Evolutionary conservation across 2,329 filamentous ascomycete genomes (phyloP).

Genomic region (Lasiodiplodia citricola): DNA sequence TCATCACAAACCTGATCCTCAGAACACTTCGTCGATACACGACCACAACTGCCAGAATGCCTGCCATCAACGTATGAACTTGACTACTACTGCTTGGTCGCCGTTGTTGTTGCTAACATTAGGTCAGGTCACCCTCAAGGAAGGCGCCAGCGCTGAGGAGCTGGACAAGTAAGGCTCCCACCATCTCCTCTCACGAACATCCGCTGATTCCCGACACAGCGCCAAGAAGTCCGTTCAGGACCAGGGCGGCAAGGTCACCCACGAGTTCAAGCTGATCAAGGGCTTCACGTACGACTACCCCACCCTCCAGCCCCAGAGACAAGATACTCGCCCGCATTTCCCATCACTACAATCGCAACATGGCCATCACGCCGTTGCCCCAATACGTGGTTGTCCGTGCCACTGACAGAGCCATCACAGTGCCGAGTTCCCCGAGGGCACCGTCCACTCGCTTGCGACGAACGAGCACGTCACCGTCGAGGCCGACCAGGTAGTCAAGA

Average conservation of each 20-base stretch:
- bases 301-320: not conserved
- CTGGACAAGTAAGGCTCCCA: slow-evolving; percentile 65
- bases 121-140: slow-evolving; percentile 77
- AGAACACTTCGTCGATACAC: slow-evolving; percentile 13
- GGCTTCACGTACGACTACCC: slow-evolving; percentile 78
- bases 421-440: slow-evolving; percentile 72
- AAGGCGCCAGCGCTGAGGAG: slow-evolving; percentile 68
- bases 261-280: slow-evolving; percentile 88
- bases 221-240: slow-evolving; percentile 76
- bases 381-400: not conserved
- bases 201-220: slow-evolving; percentile 49
- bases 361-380: not conserved
- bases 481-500: slow-evolving; percentile 71
- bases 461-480: slow-evolving; percentile 82
- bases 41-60: slow-evolving; percentile 36
- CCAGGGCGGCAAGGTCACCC: slow-evolving; percentile 79
- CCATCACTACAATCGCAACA: not conserved
- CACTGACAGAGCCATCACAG: slow-evolving; percentile 51
- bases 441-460: slow-evolving; percentile 67
- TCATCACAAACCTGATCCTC: slow-evolving; percentile 17
- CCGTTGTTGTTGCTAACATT: slow-evolving; percentile 27
- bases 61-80: slow-evolving; percentile 42
- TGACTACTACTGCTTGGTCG: not conserved
- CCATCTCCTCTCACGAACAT: not conserved
- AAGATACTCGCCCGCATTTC: not conserved